Evolutionary conservation across 139 green algal genomes (phyloP).

Genomic region (Zygnema circumcarinatum): DNA sequence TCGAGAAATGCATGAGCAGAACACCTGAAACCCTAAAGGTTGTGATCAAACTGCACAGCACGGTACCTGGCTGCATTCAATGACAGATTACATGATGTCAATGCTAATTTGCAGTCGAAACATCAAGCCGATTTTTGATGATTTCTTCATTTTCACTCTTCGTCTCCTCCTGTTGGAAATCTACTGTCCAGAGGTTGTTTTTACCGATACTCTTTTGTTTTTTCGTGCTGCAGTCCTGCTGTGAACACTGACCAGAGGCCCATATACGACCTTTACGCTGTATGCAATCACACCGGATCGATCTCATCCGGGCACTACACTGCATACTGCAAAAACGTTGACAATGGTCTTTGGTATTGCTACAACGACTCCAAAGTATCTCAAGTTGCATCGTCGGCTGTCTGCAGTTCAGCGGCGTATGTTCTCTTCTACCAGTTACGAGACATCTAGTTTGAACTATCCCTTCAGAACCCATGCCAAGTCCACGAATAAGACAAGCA

Average conservation of each 20-base stretch:
- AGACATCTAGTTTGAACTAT: neutral
- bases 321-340: constrained; percentile 71
- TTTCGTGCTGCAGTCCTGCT: constrained; percentile 22
- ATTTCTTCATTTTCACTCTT: too few relatives aligned
- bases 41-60: too few relatives aligned
- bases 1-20: too few relatives aligned
- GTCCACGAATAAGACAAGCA: too few relatives aligned
- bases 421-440: constrained; percentile 52
- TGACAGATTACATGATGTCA: too few relatives aligned
- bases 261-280: constrained; percentile 89
- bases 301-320: constrained; percentile 96
- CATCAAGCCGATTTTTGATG: too few relatives aligned
- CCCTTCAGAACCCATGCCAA: neutral
- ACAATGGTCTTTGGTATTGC: constrained; percentile 73
- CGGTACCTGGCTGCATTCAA: too few relatives aligned
- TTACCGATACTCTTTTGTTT: too few relatives aligned
- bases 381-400: constrained; percentile 70
- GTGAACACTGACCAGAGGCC: neutral
- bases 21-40: too few relatives aligned
- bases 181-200: too few relatives aligned
- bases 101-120: too few relatives aligned
- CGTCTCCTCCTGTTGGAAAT: too few relatives aligned
- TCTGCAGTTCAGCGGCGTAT: constrained; percentile 30
- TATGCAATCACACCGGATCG: constrained; percentile 90
- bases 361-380: constrained; percentile 85